These are phyloP conservation scores for Acorus calamus DNA, from an alignment of 106 monocot genomes.

Conservation along the genomic window DNA sequence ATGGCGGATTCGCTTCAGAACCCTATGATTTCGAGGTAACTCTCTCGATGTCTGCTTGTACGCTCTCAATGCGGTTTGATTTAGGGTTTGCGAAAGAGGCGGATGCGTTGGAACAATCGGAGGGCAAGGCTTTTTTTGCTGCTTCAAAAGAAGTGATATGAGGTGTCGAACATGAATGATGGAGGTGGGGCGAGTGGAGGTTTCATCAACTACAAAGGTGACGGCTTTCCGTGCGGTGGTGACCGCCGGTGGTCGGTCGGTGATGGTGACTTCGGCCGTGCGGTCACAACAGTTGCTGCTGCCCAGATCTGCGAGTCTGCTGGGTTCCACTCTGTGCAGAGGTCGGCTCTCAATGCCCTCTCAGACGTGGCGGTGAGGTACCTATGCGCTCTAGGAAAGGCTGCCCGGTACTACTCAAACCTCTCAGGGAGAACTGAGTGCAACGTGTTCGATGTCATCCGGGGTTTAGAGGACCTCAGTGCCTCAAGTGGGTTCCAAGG, in stretches of 20 bases:
- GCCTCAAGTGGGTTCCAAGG: conserved; percentile 22
- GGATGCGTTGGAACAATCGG: too few relatives aligned
- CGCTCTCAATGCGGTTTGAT: too few relatives aligned
- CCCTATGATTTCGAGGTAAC: too few relatives aligned
- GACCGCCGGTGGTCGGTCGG: not conserved
- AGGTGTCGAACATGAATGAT: not conserved
- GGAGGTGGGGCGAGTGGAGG: conserved; percentile 21
- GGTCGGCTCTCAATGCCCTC: conserved; percentile 60
- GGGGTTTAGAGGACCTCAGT: conserved; percentile 65
- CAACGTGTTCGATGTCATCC: conserved; percentile 73
- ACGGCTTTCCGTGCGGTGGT: not conserved
- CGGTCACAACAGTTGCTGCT: conserved; percentile 51
- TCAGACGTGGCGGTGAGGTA: conserved; percentile 56
- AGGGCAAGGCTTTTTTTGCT: too few relatives aligned
- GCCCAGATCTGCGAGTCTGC: conserved; percentile 65
- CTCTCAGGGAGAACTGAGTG: conserved; percentile 48
- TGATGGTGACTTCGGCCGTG: conserved; percentile 50
- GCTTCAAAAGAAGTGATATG: too few relatives aligned
- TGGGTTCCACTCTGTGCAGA: conserved; percentile 59
- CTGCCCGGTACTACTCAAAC: conserved; percentile 51
- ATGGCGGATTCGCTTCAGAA: too few relatives aligned
- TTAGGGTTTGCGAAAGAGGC: too few relatives aligned
- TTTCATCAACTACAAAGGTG: conserved; percentile 13
- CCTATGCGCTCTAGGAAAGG: conserved; percentile 47
- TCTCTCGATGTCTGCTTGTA: too few relatives aligned